Conservation (phyloP, 352 stramenopile species). For the Globisporangium orthogonon region DNA sequence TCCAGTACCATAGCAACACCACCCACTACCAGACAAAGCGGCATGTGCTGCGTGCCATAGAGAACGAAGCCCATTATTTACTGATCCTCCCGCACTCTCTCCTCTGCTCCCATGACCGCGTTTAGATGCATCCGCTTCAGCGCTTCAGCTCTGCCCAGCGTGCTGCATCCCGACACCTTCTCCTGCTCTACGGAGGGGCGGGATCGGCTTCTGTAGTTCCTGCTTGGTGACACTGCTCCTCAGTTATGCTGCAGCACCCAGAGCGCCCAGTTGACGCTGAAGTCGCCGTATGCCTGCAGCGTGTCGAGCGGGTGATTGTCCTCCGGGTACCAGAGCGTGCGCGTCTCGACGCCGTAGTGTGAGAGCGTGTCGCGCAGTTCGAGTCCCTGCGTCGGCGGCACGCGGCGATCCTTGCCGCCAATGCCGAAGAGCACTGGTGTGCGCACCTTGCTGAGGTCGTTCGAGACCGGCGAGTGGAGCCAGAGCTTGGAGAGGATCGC, state of each 20-base stretch:
- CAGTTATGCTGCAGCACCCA: slow-evolving; percentile 64
- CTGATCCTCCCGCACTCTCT: background rate
- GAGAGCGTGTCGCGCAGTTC: slow-evolving; percentile 90
- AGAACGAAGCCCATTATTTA: background rate
- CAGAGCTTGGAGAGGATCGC: slow-evolving; percentile 80
- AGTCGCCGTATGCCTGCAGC: slow-evolving; percentile 59
- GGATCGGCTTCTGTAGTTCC: no score
- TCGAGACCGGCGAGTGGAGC: slow-evolving; percentile 81
- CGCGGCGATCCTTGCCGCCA: slow-evolving; percentile 88
- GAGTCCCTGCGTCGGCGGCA: slow-evolving; percentile 88
- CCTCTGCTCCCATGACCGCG: no score
- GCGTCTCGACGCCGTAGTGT: slow-evolving; percentile 40
- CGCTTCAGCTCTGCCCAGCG: no score
- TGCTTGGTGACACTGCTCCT: background rate
- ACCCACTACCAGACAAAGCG: no score
- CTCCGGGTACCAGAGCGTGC: slow-evolving; percentile 68
- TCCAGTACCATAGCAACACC: background rate
- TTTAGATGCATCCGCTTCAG: background rate
- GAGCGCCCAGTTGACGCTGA: slow-evolving; percentile 68
- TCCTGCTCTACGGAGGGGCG: background rate
- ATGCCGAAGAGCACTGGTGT: slow-evolving; percentile 91
- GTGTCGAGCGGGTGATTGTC: slow-evolving; percentile 68
- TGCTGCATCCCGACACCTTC: background rate
- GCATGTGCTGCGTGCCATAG: no score
- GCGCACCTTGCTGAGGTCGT: slow-evolving; percentile 79